These are phyloP conservation scores for Trichoderma arundinaceum DNA, from an alignment of 2,329 filamentous ascomycete genomes.

Conservation along the genomic window DNA sequence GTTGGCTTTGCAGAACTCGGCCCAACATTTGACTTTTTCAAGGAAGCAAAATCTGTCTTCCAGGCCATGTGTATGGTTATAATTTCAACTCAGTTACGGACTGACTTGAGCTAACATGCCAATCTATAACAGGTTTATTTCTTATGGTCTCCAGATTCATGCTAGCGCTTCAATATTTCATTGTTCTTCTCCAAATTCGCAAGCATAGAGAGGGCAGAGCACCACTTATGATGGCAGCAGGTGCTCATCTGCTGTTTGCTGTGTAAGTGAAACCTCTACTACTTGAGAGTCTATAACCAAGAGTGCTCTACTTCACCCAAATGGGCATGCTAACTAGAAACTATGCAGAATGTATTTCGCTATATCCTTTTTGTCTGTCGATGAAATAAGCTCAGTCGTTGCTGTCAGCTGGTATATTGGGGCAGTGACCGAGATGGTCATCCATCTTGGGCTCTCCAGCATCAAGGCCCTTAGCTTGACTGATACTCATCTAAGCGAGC, in stretches of 20 bases:
- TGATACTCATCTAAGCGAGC: slow-evolving; percentile 66
- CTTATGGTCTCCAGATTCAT: background rate
- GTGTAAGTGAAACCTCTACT: background rate
- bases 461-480: slow-evolving; percentile 59
- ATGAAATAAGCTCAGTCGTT: slow-evolving; percentile 6
- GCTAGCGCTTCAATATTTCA: background rate
- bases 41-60: slow-evolving; percentile 6
- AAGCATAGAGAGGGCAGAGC: background rate
- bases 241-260: background rate
- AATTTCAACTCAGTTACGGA: background rate
- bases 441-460: background rate
- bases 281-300: background rate
- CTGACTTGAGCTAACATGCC: background rate
- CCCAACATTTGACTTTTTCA: slow-evolving; percentile 49
- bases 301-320: background rate
- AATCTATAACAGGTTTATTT: background rate
- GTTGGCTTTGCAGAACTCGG: slow-evolving; percentile 68
- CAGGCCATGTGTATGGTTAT: background rate
- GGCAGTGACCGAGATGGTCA: background rate
- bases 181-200: slow-evolving; percentile 1
- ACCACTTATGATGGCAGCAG: background rate
- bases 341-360: background rate
- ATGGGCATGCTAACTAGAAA: background rate
- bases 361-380: background rate
- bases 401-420: slow-evolving; percentile 5